phyloP scores from a whole-genome alignment of 2,329 filamentous ascomycete genomes.

The Verticillium longisporum region DNA sequence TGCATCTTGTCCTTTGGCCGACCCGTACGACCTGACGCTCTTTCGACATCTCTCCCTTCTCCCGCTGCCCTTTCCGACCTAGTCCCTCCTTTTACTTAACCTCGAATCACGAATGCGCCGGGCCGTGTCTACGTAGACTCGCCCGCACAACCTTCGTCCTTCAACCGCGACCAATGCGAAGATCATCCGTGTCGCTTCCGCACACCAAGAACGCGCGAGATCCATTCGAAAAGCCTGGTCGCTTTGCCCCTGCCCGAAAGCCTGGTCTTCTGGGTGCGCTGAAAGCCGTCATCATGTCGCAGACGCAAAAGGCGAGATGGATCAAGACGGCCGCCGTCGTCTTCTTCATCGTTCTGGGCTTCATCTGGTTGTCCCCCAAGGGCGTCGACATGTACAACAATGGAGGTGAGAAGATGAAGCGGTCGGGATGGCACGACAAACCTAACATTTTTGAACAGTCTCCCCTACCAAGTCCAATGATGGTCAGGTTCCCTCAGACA shows the following conservation, averaged over 20 bases:
- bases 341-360: constrained; percentile 51
- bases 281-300: constrained; percentile 54
- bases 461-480: constrained; percentile 17
- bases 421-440: neutral
- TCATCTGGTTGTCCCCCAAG: constrained; percentile 57
- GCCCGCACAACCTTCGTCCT: neutral
- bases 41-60: constrained; percentile 2
- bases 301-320: constrained; percentile 59
- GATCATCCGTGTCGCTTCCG: constrained; percentile 57
- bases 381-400: constrained; percentile 48
- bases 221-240: constrained; percentile 58
- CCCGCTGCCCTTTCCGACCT: constrained; percentile 5
- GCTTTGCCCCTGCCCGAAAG: constrained; percentile 45
- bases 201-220: constrained; percentile 54
- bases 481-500: constrained; percentile 51
- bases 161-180: constrained; percentile 43
- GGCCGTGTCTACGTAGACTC: neutral
- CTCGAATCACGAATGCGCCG: constrained; percentile 9
- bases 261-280: constrained; percentile 44
- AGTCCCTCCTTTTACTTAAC: neutral
- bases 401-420: constrained; percentile 29
- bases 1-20: neutral
- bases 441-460: constrained; percentile 15
- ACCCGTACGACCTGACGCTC: neutral
- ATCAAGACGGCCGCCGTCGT: constrained; percentile 58